Conservation (phyloP, 169 alveolate species). For the Babesia caballi region DNA sequence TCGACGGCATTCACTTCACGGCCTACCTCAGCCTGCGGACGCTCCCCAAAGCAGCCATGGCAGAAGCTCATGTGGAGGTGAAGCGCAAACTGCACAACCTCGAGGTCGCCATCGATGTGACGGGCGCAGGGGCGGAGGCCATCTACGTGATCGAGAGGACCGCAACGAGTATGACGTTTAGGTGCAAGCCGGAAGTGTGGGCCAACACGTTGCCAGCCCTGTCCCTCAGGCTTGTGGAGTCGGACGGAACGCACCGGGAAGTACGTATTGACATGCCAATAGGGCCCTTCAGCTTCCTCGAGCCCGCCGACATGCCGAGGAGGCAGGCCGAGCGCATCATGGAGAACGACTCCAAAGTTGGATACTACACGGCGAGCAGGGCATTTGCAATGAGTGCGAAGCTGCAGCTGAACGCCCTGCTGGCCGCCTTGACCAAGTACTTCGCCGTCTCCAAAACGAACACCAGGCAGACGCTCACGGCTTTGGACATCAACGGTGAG, state of each 20-base stretch:
- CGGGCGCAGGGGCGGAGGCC: background rate
- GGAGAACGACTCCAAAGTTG: background rate
- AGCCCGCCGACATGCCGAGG: conserved; percentile 21
- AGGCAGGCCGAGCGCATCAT: conserved; percentile 3
- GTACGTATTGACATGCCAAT: conserved; percentile 32
- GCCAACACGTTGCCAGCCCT: conserved; percentile 16
- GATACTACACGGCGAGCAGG: conserved; percentile 11
- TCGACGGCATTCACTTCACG: conserved; percentile 17
- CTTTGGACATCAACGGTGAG: background rate
- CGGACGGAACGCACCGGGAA: conserved; percentile 41
- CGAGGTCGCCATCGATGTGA: background rate
- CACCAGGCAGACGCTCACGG: conserved; percentile 25
- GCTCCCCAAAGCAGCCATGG: background rate
- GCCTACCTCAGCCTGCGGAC: conserved; percentile 5
- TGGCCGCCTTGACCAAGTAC: conserved; percentile 2
- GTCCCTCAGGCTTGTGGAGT: conserved; percentile 16
- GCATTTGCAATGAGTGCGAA: background rate
- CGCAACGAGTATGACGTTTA: background rate
- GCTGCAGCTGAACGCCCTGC: background rate
- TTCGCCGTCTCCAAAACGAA: conserved; percentile 12
- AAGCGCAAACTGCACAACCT: background rate
- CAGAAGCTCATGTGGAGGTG: background rate
- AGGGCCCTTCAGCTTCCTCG: conserved; percentile 27
- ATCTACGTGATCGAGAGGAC: background rate
- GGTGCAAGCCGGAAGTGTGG: conserved; percentile 5